phyloP scores from a whole-genome alignment of 23 red algal species.

The Gracilaria caudata region DNA sequence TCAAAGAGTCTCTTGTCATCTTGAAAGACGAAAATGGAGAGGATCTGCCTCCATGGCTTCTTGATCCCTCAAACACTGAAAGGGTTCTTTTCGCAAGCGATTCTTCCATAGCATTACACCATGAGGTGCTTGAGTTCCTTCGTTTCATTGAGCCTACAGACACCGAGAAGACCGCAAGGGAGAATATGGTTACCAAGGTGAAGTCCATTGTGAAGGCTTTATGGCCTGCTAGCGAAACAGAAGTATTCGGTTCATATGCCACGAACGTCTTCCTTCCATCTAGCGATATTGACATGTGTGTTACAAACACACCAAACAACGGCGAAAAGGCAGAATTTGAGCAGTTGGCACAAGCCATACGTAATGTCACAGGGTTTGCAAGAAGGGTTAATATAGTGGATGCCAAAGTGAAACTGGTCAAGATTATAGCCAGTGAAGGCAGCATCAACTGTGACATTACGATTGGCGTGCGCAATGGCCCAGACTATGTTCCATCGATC shows the following conservation, averaged over 20 bases:
- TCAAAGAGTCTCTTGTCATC: conserved; percentile 14
- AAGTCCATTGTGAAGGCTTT: conserved; percentile 63
- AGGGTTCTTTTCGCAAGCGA: conserved; percentile 56
- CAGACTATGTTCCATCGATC: conserved; percentile 75
- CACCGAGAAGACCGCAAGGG: conserved; percentile 44
- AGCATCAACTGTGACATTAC: conserved; percentile 91
- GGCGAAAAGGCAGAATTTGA: conserved; percentile 71
- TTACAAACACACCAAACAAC: conserved; percentile 68
- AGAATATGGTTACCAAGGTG: conserved; percentile 50
- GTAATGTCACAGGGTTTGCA: conserved; percentile 74
- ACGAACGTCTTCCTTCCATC: conserved; percentile 75
- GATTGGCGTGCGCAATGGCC: conserved; percentile 68
- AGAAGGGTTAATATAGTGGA: conserved; percentile 67
- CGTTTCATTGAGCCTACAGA: conserved; percentile 76
- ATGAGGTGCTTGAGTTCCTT: conserved; percentile 84
- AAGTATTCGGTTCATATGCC: conserved; percentile 89
- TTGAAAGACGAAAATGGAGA: conserved; percentile 62
- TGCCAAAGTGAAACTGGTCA: conserved; percentile 88
- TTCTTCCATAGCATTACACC: conserved; percentile 74
- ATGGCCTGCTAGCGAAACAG: conserved; percentile 67
- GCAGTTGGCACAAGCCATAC: conserved; percentile 70
- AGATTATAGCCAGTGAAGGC: conserved; percentile 66
- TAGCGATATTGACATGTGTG: conserved; percentile 94
- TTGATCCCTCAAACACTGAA: conserved; percentile 50
- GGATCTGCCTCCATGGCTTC: conserved; percentile 73